These are phyloP conservation scores for Chrysanthemum seticuspe DNA, from an alignment of 129 eudicot genomes.

Conservation along the genomic window DNA sequence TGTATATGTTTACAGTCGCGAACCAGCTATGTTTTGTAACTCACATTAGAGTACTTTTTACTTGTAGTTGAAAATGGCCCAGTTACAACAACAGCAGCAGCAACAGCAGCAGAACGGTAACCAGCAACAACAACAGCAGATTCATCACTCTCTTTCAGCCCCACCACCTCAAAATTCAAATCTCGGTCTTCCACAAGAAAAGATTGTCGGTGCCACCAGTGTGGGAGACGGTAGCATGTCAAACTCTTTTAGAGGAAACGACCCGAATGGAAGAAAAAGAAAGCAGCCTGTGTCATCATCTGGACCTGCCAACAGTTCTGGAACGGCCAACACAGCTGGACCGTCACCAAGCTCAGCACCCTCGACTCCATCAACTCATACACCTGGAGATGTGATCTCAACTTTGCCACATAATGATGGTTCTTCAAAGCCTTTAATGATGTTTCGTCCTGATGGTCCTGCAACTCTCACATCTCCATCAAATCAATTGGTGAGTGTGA, in stretches of 20 bases:
- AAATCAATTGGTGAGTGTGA: slow-evolving; percentile 75
- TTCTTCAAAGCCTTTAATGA: slow-evolving; percentile 78
- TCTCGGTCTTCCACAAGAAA: slow-evolving; percentile 78
- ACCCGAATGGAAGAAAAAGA: slow-evolving; percentile 90
- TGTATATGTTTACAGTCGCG: not conserved
- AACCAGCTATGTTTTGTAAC: not conserved
- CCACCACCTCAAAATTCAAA: slow-evolving; percentile 74
- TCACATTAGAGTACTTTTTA: not conserved
- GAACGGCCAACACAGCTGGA: slow-evolving; percentile 90
- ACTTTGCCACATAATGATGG: slow-evolving; percentile 52
- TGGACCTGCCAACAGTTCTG: slow-evolving; percentile 98
- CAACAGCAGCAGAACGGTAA: slow-evolving; percentile 34
- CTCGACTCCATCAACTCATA: slow-evolving; percentile 78
- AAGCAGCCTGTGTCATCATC: slow-evolving; percentile 94
- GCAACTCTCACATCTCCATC: slow-evolving; percentile 85
- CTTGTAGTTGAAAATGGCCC: slow-evolving; percentile 77
- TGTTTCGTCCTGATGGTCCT: slow-evolving; percentile 80
- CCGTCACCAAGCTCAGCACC: slow-evolving; percentile 78
- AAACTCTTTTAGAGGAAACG: slow-evolving; percentile 88
- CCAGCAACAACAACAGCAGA: slow-evolving; percentile 62
- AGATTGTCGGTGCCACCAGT: slow-evolving; percentile 67
- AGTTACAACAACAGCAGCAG: slow-evolving; percentile 47
- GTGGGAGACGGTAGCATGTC: slow-evolving; percentile 93
- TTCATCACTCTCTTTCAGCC: slow-evolving; percentile 76
- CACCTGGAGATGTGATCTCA: slow-evolving; percentile 71